Percentiles rank a stretch among this genome's conserved stretches.
Conservation (phyloP, 1,284 basidiomycete genomes). For the Austropuccinia psidii region DNA sequence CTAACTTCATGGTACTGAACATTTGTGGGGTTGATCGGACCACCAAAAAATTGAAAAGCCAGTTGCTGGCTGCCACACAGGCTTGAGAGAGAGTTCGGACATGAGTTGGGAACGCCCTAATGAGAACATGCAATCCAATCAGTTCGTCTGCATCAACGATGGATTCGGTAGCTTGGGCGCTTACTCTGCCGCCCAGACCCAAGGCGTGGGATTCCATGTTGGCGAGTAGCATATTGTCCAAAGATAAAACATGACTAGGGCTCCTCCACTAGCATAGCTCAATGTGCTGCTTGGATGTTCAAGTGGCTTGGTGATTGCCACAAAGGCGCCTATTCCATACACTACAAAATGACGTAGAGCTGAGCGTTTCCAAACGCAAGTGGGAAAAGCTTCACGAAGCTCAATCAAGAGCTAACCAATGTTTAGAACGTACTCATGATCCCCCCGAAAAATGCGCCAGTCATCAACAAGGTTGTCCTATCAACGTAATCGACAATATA, state of each 20-base stretch:
- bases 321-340: conserved; percentile 42
- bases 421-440: neutral
- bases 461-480: conserved; percentile 52
- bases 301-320: conserved; percentile 40
- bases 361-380: no score
- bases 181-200: conserved; percentile 39
- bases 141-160: no score
- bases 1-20: conserved; percentile 38
- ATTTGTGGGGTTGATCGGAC: conserved; percentile 36
- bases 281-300: conserved; percentile 25
- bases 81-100: conserved; percentile 13
- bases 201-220: conserved; percentile 42
- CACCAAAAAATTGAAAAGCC: conserved; percentile 38
- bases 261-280: conserved; percentile 36
- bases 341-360: conserved; percentile 24
- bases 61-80: conserved; percentile 31
- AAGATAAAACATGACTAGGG: conserved; percentile 42
- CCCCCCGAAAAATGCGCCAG: conserved; percentile 46
- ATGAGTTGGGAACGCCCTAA: neutral
- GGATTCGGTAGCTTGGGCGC: conserved; percentile 23
- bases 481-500: conserved; percentile 59
- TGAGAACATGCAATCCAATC: neutral
- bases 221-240: conserved; percentile 42
- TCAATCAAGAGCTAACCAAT: no score
- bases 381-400: no score